These are phyloP conservation scores for Beauveria asiatica DNA, from an alignment of 2,329 filamentous ascomycete species.

Conservation along the genomic window DNA sequence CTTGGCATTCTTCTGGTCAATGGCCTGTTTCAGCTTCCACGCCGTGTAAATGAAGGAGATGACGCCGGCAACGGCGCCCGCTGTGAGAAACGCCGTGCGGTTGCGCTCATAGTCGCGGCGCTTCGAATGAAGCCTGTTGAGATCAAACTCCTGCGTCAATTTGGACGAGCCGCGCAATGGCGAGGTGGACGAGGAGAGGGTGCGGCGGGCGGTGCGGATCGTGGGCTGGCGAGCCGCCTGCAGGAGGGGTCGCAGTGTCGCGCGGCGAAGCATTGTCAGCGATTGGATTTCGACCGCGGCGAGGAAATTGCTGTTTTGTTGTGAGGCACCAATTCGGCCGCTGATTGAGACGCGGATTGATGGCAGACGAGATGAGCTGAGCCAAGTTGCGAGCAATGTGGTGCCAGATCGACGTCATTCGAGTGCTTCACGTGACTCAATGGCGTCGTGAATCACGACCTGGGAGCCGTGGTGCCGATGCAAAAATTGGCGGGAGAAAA, in stretches of 20 bases:
- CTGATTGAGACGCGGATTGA: slow-evolving; percentile 2
- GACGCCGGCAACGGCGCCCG: slow-evolving; percentile 41
- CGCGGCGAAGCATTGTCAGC: slow-evolving; percentile 23
- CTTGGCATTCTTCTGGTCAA: slow-evolving; percentile 25
- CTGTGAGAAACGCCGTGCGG: slow-evolving; percentile 42
- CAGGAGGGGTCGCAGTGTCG: slow-evolving; percentile 17
- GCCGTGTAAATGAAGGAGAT: slow-evolving; percentile 43
- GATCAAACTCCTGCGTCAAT: slow-evolving; percentile 40
- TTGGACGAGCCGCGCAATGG: slow-evolving; percentile 23
- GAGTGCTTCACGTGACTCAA: neutral
- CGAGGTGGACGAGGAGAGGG: slow-evolving; percentile 23
- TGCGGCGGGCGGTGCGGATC: slow-evolving; percentile 17
- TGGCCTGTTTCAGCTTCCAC: slow-evolving; percentile 40
- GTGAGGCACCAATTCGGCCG: neutral
- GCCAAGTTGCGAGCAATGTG: neutral
- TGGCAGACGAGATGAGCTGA: neutral
- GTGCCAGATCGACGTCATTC: slow-evolving; percentile 6
- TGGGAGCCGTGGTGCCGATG: neutral
- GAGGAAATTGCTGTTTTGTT: neutral
- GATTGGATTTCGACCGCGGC: neutral
- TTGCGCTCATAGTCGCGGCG: slow-evolving; percentile 42
- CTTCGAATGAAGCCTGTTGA: slow-evolving; percentile 38
- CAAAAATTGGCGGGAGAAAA: too few relatives aligned
- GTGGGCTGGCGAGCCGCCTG: slow-evolving; percentile 14
- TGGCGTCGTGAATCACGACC: neutral